These are phyloP conservation scores for Arthroderma uncinatum DNA, from an alignment of 2,329 filamentous ascomycete species.

Conservation along the genomic window DNA sequence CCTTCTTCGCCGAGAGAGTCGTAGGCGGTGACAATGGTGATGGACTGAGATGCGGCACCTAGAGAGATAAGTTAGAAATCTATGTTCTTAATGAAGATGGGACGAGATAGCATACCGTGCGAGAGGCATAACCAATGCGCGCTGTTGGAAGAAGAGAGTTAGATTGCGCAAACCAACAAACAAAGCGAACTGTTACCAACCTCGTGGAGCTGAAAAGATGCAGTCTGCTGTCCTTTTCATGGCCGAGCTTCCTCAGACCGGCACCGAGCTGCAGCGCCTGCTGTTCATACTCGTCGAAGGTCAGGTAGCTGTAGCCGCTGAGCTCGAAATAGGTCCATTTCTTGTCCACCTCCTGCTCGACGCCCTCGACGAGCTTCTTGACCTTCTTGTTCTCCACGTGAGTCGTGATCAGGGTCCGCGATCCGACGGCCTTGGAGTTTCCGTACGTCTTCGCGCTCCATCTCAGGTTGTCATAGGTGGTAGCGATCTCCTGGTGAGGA, in stretches of 20 bases:
- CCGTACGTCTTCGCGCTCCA: slow-evolving; percentile 54
- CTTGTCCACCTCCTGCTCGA: slow-evolving; percentile 71
- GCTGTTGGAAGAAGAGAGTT: slow-evolving; percentile 33
- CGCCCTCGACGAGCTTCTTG: slow-evolving; percentile 75
- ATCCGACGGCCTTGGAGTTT: slow-evolving; percentile 56
- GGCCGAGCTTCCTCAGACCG: slow-evolving; percentile 62
- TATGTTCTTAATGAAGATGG: neutral
- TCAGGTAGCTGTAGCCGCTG: slow-evolving; percentile 62
- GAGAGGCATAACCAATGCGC: slow-evolving; percentile 75
- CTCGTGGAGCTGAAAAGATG: slow-evolving; percentile 80
- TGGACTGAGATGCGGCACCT: slow-evolving; percentile 66
- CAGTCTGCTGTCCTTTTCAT: slow-evolving; percentile 55
- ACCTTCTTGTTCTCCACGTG: slow-evolving; percentile 82
- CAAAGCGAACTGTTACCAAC: slow-evolving; percentile 32
- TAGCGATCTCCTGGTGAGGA: slow-evolving; percentile 59
- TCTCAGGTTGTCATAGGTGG: slow-evolving; percentile 67
- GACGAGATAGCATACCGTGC: slow-evolving; percentile 42
- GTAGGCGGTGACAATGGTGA: slow-evolving; percentile 64
- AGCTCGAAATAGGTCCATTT: slow-evolving; percentile 87
- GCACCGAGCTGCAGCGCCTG: slow-evolving; percentile 58
- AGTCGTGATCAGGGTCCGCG: slow-evolving; percentile 60
- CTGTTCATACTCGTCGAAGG: slow-evolving; percentile 67
- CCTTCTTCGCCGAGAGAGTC: slow-evolving; percentile 29
- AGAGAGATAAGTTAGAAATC: slow-evolving; percentile 10
- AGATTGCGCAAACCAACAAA: neutral